These are phyloP conservation scores for Elsinoe ampelina DNA, from an alignment of 2,329 filamentous ascomycete genomes.

Conservation along the genomic window DNA sequence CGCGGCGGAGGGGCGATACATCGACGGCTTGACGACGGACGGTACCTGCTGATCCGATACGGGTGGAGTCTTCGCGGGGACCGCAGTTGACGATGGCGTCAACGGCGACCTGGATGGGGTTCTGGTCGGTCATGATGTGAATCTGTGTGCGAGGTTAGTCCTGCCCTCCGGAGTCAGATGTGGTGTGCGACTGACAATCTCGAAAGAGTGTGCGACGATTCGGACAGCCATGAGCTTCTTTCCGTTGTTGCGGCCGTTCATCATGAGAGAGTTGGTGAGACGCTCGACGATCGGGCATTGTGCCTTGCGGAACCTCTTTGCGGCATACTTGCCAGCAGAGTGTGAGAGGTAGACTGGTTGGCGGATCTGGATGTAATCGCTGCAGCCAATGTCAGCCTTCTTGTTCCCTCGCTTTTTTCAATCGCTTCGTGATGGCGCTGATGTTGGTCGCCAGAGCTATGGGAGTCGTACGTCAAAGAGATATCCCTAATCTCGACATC, in stretches of 20 bases:
- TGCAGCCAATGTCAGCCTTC: conserved; percentile 35
- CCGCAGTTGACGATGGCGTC: conserved; percentile 99
- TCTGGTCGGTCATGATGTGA: conserved; percentile 99
- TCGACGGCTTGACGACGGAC: conserved; percentile 99
- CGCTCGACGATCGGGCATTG: conserved; percentile 99
- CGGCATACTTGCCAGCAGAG: conserved; percentile 95
- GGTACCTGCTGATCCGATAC: conserved; percentile 98
- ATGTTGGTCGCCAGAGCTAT: neutral
- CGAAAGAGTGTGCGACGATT: conserved; percentile 97
- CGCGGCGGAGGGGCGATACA: conserved; percentile 97
- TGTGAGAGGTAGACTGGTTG: conserved; percentile 98
- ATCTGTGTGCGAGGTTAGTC: conserved; percentile 50
- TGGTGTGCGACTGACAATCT: conserved; percentile 69
- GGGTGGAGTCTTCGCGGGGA: conserved; percentile 98
- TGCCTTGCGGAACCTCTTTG: conserved; percentile 99
- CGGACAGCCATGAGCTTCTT: conserved; percentile 99
- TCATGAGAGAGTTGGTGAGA: conserved; percentile 99
- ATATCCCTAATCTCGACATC: conserved; percentile 99
- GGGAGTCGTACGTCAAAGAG: conserved; percentile 81
- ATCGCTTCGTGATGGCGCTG: neutral
- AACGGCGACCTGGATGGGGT: conserved; percentile 99
- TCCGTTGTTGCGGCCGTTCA: conserved; percentile 99
- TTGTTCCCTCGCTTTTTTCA: conserved; percentile 4
- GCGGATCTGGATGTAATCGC: conserved; percentile 99
- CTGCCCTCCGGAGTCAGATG: neutral